phyloP scores from a whole-genome alignment of 768 basidiomycete genomes.

The Psilocybe cyanescens region DNA sequence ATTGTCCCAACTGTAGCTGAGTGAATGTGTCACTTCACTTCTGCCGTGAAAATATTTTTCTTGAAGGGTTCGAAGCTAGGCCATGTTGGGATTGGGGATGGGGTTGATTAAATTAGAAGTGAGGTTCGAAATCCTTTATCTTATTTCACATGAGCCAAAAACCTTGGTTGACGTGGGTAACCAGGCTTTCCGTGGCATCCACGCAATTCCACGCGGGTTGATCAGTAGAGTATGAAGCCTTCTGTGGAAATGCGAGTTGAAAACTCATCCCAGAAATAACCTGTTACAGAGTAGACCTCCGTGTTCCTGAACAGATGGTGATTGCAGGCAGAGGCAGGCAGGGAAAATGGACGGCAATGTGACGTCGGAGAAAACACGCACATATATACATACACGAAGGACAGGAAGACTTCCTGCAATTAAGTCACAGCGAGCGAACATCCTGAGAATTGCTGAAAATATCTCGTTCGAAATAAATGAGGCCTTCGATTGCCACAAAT shows the following conservation, averaged over 20 bases:
- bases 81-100: no score
- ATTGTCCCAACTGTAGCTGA: neutral
- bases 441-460: neutral
- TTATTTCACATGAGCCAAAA: slow-evolving; percentile 3
- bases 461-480: neutral
- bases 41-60: neutral
- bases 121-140: neutral
- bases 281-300: no score
- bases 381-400: neutral
- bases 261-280: no score
- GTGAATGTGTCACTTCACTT: neutral
- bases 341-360: neutral
- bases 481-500: no score
- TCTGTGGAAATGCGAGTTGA: neutral
- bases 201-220: neutral
- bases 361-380: neutral
- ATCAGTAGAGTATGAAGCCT: neutral
- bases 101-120: no score
- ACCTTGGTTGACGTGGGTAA: slow-evolving; percentile 3
- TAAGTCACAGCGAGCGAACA: neutral
- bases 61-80: no score
- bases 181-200: neutral
- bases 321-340: no score
- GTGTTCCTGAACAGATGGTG: no score
- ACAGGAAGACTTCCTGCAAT: no score